phyloP scores from a whole-genome alignment of 1,284 basidiomycete genomes.

The Ustilago crameri region DNA sequence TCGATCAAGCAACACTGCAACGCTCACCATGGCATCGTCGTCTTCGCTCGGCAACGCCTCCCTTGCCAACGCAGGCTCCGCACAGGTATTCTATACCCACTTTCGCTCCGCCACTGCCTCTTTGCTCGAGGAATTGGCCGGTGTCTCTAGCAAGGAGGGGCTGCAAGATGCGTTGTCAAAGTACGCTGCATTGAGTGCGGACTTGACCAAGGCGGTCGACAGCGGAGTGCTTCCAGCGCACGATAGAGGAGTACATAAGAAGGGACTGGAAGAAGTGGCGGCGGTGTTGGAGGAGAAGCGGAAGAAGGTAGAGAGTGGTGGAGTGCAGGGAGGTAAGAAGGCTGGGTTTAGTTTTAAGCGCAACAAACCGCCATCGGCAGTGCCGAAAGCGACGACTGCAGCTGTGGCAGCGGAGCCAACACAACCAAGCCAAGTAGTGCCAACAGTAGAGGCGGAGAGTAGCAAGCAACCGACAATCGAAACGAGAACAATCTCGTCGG shows the following conservation, averaged over 20 bases:
- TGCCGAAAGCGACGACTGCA: background rate
- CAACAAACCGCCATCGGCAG: constrained; percentile 9
- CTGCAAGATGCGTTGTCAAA: constrained; percentile 26
- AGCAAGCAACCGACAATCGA: background rate
- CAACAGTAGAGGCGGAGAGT: too few species aligned
- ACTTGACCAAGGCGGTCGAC: constrained; percentile 35
- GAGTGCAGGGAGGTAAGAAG: constrained; percentile 4
- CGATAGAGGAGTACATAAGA: constrained; percentile 36
- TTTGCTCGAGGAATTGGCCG: constrained; percentile 9
- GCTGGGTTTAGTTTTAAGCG: constrained; percentile 33
- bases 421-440: too few species aligned
- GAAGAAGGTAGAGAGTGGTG: background rate
- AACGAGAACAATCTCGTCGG: background rate
- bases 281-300: constrained; percentile 11
- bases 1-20: background rate
- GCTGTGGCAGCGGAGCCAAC: too few species aligned
- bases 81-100: constrained; percentile 33
- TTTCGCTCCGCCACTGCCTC: constrained; percentile 14
- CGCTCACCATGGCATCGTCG: constrained; percentile 34
- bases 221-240: constrained; percentile 36
- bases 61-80: constrained; percentile 18
- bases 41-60: constrained; percentile 35
- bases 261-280: constrained; percentile 15
- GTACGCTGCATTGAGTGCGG: constrained; percentile 15
- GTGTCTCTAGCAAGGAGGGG: background rate